Conservation (phyloP, 805 yeast genomes). For the Barnettozyma sp. region DNA sequence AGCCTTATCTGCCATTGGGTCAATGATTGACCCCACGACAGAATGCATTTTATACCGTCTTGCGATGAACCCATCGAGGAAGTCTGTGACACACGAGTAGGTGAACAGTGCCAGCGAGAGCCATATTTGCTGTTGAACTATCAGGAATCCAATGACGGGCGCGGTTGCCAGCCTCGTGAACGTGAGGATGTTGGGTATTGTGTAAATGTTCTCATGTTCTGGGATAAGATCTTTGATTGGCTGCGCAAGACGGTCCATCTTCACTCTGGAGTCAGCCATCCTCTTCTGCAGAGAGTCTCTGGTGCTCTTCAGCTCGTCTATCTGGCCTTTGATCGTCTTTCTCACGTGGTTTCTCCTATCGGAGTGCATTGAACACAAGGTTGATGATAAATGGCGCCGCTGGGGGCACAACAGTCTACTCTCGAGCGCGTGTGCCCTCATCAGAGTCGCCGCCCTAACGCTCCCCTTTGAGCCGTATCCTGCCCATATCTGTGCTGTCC, state of each 20-base stretch:
- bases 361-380: no score
- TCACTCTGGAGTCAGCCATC: slow-evolving; percentile 17
- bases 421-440: no score
- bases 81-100: slow-evolving; percentile 87
- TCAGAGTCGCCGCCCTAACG: no score
- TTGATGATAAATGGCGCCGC: no score
- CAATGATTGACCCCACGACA: slow-evolving; percentile 82
- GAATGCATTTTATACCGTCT: slow-evolving; percentile 70
- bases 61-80: slow-evolving; percentile 88
- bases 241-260: slow-evolving; percentile 26
- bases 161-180: slow-evolving; percentile 72
- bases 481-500: no score
- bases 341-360: no score
- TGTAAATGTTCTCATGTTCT: slow-evolving; percentile 57
- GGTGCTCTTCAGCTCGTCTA: slow-evolving; percentile 6
- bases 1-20: slow-evolving; percentile 92
- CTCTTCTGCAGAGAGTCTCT: slow-evolving; percentile 5
- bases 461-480: no score
- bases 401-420: no score
- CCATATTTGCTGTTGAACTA: slow-evolving; percentile 54
- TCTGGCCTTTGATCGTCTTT: slow-evolving; percentile 7
- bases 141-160: slow-evolving; percentile 77
- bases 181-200: slow-evolving; percentile 84
- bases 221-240: slow-evolving; percentile 27
- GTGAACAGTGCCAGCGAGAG: slow-evolving; percentile 68